These are phyloP conservation scores for Fusarium sp. DNA, from an alignment of 2,329 filamentous ascomycete genomes.

Conservation along the genomic window DNA sequence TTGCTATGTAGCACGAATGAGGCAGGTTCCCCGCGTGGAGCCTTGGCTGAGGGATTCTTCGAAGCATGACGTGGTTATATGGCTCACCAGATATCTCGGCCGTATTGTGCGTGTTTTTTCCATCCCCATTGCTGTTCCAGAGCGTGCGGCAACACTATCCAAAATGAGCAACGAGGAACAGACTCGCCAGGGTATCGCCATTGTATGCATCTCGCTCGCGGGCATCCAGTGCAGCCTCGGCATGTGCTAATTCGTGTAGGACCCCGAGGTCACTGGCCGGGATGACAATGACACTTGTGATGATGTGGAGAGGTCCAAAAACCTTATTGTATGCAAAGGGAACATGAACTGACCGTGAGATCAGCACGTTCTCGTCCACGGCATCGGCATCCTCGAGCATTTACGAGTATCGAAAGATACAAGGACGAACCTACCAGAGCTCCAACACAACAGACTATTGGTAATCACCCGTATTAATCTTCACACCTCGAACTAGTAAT, in stretches of 20 bases:
- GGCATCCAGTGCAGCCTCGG: neutral
- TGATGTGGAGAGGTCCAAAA: conserved; percentile 14
- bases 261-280: neutral
- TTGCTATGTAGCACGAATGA: neutral
- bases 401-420: conserved; percentile 29
- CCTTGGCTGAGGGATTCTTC: neutral
- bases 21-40: neutral
- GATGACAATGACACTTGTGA: conserved; percentile 4
- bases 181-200: conserved; percentile 6
- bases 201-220: neutral
- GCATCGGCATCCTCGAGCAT: conserved; percentile 17
- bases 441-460: conserved; percentile 32
- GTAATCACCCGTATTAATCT: neutral
- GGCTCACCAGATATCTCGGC: neutral
- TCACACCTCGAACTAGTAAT: accelerated
- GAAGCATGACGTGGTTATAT: neutral
- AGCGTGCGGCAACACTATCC: neutral
- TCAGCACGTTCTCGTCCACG: conserved; percentile 15
- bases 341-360: accelerated
- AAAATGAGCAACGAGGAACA: conserved; percentile 6
- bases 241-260: neutral
- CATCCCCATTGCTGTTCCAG: neutral
- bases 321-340: accelerated
- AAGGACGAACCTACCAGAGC: conserved; percentile 23
- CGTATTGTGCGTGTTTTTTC: neutral